A percentile compares a stretch with the other conserved stretches of the same genome.
Conservation (phyloP, 1,139 yeast species). For the Debaryomyces sp. region DNA sequence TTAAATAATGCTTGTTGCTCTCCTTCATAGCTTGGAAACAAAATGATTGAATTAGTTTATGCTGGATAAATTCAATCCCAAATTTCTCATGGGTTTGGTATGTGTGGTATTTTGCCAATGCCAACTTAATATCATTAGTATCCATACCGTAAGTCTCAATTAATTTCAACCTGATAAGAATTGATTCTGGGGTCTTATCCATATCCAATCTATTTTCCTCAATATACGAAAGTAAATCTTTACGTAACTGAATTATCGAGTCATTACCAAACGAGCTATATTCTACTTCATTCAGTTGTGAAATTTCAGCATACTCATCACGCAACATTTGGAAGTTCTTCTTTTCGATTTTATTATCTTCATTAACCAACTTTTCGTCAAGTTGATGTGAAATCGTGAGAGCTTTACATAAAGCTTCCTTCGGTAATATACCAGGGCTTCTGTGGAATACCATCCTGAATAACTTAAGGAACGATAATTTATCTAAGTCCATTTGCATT, state of each 20-base stretch:
- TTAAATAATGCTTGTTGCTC: conserved; percentile 31
- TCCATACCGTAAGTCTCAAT: conserved; percentile 43
- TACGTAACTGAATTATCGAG: neutral
- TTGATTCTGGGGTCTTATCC: conserved; percentile 25
- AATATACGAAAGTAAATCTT: conserved; percentile 17
- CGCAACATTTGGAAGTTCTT: conserved; percentile 4
- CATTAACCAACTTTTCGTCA: neutral
- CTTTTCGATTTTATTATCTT: conserved; percentile 1
- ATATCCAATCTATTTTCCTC: conserved; percentile 28
- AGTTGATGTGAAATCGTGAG: neutral
- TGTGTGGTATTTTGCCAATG: conserved; percentile 34
- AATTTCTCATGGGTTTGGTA: conserved; percentile 40
- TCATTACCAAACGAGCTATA: neutral
- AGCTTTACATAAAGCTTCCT: conserved; percentile 5
- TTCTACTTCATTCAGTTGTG: neutral
- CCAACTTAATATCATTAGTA: conserved; percentile 27
- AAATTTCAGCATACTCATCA: conserved; percentile 9
- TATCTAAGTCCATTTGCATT: conserved; percentile 6
- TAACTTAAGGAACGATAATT: conserved; percentile 5
- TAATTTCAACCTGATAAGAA: conserved; percentile 28
- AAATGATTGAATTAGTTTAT: conserved; percentile 29
- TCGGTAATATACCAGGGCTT: neutral
- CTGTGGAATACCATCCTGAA: conserved; percentile 7
- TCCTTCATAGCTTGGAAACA: conserved; percentile 45
- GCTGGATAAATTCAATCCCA: conserved; percentile 40